Base-by-base conservation (phyloP, 2,329 filamentous ascomycete species). In the Blastomyces parvus region DNA sequence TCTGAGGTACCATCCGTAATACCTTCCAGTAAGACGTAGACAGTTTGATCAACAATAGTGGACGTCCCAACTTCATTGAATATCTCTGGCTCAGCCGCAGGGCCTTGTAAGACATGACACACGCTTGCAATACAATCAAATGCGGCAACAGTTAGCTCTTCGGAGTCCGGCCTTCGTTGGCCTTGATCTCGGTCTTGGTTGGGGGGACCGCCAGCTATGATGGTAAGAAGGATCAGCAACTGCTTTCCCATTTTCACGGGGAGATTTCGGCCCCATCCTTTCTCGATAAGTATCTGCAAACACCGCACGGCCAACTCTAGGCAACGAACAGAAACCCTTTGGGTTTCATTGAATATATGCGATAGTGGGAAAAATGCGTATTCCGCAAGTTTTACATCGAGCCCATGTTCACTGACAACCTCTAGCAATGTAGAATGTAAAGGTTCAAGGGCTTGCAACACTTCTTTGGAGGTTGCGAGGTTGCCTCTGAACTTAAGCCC, bases 301-400 rank as follows among this genome's bases (percentile, higher is more conserved):
- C 89, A 93, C 72, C 86, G 85, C 56, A 97, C 80, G 38, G 88
- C 87, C 53, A 89, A 76, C 73, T 99, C 94, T 8, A 94, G 78
- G 50, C 67, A 76, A 61, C 83, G 83, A 57, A 89, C 83, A 0
- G 92, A 86, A 62, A 92, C 85, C 58, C 83, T 81, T 66, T 88
- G 84, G 68, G 90, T 88, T 66, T 86, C 83, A 64, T 90, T 87
- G 69, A 99, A 87, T 48, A 97, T 85, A 69, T 94, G 88, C 0
- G 90, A 91, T 0, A 99, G 80, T 0, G 94, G 94, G 66, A 97
- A 96, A 79, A 97, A 97, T 71, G 89, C 84, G 80, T 97, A 99
- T 78, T 97, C 92, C 17, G 92, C 91, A 22, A 97, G 79, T 73
- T 91, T 93, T 61, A 87, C 83, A 73, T 97, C 90, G 22, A 97